Evolutionary conservation across 2,329 filamentous ascomycete genomes (phyloP).

Genomic region (Coniochaeta hoffmannii): DNA sequence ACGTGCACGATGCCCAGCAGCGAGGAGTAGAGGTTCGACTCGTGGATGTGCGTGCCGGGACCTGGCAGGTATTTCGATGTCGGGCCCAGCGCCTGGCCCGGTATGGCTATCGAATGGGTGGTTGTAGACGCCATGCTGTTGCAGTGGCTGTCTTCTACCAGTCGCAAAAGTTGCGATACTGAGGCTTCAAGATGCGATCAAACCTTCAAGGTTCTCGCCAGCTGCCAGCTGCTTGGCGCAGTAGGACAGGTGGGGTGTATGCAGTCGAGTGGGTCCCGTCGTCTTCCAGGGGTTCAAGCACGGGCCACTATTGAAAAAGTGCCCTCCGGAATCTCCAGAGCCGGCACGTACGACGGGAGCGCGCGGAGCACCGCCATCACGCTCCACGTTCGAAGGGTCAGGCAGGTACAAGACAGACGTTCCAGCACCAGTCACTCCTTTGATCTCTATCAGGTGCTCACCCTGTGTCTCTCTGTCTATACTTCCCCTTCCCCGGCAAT

Average conservation of each 20-base stretch:
- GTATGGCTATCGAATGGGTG: constrained; percentile 58
- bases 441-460: not conserved
- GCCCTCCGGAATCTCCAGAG: not conserved
- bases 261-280: not conserved
- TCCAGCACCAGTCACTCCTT: not conserved
- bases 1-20: constrained; percentile 66
- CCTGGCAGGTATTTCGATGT: constrained; percentile 62
- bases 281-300: not conserved
- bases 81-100: constrained; percentile 73
- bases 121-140: constrained; percentile 1
- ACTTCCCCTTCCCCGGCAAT: not conserved
- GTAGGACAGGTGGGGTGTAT: not conserved
- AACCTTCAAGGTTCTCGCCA: not conserved
- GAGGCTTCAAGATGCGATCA: not conserved
- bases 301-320: not conserved
- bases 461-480: not conserved
- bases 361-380: not conserved
- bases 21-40: constrained; percentile 70
- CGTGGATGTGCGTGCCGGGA: constrained; percentile 75
- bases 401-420: not conserved
- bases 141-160: not conserved
- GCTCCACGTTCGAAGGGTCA: not conserved
- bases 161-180: not conserved
- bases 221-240: not conserved
- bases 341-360: not conserved